Base-by-base conservation (phyloP, 345 rosid genomes). In the Hirschfeldia incana region DNA sequence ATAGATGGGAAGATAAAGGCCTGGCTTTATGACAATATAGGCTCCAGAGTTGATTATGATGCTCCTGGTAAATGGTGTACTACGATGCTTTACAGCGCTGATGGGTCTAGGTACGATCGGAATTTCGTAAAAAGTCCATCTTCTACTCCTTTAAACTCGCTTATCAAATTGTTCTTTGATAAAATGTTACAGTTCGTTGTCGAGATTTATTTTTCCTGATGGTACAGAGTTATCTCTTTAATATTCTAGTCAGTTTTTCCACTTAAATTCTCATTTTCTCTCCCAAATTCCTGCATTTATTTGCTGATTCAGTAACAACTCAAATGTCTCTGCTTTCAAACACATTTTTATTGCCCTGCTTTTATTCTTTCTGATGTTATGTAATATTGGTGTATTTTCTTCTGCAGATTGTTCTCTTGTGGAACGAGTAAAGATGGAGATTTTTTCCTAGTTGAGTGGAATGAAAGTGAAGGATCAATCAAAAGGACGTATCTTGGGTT, bases 361-460 rank as follows among this genome's bases (percentile, higher is more conserved):
- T 76, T 8, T 26, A 58, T 59, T 68, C 63, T 72, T 67, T 73
- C 13, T 66, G 63, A 65, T 29, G 12, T 32, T 5, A n/a, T 63
- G 32, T 29, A 21, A 21, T 21, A 21, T 21, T 21, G 21, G 0
- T 44, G 36, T 21, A 26, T 34, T 13, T 77, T 72, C 64, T 17
- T 32, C 83, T 76, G 76, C 84, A 93, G 98, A 85, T 81, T 93
- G 81, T 93, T 93, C 80, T 93, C 98, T 78, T 93, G 94, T 76
- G 98, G 98, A 77, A 89, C 92, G 70, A 94, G 94, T 82, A 91
- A 91, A 88, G 98, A 92, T 3, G 97, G 98, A 67, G 97, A 89
- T 9, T 87, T 92, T 65, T 85, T 49, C 84, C 85, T 94, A 16
- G 97, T 94, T 79, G 98, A 94, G 79, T 92, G 97, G 98, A 92